These are phyloP conservation scores for Syzygium malaccense DNA, from an alignment of 441 rosid genomes.

Conservation along the genomic window DNA sequence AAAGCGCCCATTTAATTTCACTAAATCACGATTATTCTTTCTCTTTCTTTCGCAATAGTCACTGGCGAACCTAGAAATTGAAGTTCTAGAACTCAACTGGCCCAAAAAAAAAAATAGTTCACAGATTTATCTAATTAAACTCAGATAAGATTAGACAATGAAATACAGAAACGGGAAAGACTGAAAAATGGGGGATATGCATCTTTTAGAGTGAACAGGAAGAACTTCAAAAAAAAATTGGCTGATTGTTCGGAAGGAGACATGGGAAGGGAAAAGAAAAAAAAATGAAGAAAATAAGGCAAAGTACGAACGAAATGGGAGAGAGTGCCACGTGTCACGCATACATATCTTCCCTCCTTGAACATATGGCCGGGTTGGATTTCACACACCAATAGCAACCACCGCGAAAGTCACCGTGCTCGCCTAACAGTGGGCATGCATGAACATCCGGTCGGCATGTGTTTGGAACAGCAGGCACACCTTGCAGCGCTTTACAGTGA, in stretches of 20 bases:
- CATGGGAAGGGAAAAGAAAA: background rate
- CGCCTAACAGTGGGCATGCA: background rate
- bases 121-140: background rate
- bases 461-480: background rate
- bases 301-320: accelerated
- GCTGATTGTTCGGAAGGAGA: background rate
- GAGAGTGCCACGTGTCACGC: background rate
- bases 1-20: background rate
- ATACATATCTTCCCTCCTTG: accelerated
- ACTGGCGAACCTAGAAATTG: no score
- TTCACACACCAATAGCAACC: accelerated
- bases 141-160: background rate
- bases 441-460: background rate
- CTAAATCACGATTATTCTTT: background rate
- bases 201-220: background rate
- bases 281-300: accelerated
- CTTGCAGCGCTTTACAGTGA: background rate
- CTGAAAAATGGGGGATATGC: background rate
- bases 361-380: accelerated
- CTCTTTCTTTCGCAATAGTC: no score
- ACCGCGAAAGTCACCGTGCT: accelerated
- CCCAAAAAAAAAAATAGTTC: background rate
- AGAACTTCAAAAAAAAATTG: background rate
- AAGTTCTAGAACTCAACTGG: background rate
- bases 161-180: accelerated